A percentile compares a stretch with the other conserved stretches of the same genome.
Evolutionary conservation across 2,329 filamentous ascomycete genomes (phyloP).

Genomic region (Clarireedia monteithiana): DNA sequence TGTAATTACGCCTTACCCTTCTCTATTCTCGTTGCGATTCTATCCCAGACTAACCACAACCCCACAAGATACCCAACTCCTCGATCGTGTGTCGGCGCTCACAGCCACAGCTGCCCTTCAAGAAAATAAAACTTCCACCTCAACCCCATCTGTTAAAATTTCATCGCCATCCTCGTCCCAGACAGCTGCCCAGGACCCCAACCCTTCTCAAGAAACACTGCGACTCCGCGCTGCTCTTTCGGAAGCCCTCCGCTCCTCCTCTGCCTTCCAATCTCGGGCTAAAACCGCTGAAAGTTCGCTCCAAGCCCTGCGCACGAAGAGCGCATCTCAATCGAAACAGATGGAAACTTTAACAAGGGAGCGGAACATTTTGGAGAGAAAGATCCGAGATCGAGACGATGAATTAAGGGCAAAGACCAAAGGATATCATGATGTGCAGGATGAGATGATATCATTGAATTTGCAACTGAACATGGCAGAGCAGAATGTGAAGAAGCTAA

Average conservation of each 20-base stretch:
- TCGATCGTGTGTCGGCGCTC: slow-evolving; percentile 57
- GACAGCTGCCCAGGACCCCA: slow-evolving; percentile 27
- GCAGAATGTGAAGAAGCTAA: slow-evolving; percentile 62
- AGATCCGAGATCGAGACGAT: slow-evolving; percentile 73
- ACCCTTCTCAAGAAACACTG: slow-evolving; percentile 29
- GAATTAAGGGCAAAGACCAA: slow-evolving; percentile 80
- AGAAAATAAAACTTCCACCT: slow-evolving; percentile 18
- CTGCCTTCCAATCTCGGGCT: slow-evolving; percentile 57
- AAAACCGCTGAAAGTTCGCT: slow-evolving; percentile 57
- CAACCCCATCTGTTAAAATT: slow-evolving; percentile 17
- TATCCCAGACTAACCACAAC: background rate
- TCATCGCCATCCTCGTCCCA: slow-evolving; percentile 25
- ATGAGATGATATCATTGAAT: slow-evolving; percentile 83
- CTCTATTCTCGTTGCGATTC: background rate
- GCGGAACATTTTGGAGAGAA: slow-evolving; percentile 51
- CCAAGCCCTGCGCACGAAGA: slow-evolving; percentile 50
- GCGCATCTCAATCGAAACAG: slow-evolving; percentile 49
- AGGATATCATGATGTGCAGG: slow-evolving; percentile 79
- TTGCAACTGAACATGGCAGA: slow-evolving; percentile 84
- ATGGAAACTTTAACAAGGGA: slow-evolving; percentile 57
- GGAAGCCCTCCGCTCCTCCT: slow-evolving; percentile 67
- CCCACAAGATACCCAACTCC: slow-evolving; percentile 52
- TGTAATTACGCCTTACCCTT: slow-evolving; percentile 45
- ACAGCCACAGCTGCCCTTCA: slow-evolving; percentile 47
- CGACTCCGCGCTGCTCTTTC: slow-evolving; percentile 63